Conservation (phyloP, 495 filamentous ascomycete genomes). For the Aspergillus homomorphus region DNA sequence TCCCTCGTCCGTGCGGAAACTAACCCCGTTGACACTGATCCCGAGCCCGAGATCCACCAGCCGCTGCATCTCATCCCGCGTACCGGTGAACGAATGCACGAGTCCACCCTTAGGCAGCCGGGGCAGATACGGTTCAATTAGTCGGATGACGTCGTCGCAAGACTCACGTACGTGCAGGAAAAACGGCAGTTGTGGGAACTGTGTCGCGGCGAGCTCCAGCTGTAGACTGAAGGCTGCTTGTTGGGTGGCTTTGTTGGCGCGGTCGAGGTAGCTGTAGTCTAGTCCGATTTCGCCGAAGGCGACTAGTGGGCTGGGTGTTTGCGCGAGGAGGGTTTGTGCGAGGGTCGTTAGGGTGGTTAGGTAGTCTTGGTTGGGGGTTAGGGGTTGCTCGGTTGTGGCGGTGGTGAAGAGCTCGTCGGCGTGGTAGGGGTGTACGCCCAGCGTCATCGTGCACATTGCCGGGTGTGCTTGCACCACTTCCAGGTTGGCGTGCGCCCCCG, state of each 20-base stretch:
- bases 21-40: constrained; percentile 32
- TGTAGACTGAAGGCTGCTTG: constrained; percentile 29
- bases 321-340: constrained; percentile 12
- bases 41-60: constrained; percentile 27
- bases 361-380: constrained; percentile 1
- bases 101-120: constrained; percentile 23
- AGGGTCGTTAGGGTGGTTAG: constrained; percentile 12
- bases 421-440: constrained; percentile 34
- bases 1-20: constrained; percentile 27
- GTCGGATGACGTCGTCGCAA: constrained; percentile 26
- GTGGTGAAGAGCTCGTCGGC: constrained; percentile 23
- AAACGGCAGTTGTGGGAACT: constrained; percentile 25
- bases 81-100: constrained; percentile 33
- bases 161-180: constrained; percentile 32
- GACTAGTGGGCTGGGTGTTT: constrained; percentile 20
- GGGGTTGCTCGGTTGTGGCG: background rate
- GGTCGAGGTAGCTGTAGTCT: constrained; percentile 30
- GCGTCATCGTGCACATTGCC: constrained; percentile 28
- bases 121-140: constrained; percentile 24
- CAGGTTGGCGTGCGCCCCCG: constrained; percentile 21
- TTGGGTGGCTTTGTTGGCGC: constrained; percentile 29
- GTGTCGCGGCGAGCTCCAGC: constrained; percentile 23
- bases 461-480: constrained; percentile 19
- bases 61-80: constrained; percentile 27
- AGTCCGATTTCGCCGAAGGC: constrained; percentile 33